These are phyloP conservation scores for Claviceps paspali DNA, from an alignment of 2,329 filamentous ascomycete genomes.

Conservation along the genomic window DNA sequence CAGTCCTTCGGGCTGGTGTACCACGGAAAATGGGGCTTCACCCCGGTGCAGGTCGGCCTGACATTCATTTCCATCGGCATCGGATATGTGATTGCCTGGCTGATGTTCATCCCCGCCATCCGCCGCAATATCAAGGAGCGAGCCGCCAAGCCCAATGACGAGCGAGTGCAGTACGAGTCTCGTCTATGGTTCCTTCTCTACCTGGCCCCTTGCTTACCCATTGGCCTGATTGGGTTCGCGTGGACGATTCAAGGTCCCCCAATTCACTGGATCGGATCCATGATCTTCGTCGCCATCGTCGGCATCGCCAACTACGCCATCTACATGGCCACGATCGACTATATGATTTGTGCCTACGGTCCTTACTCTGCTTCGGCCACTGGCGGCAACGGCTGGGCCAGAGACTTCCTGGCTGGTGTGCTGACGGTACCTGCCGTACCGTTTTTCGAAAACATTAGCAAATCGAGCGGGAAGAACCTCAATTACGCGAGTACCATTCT, in stretches of 20 bases:
- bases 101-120: constrained; percentile 42
- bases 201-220: constrained; percentile 42
- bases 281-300: constrained; percentile 49
- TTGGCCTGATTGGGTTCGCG: constrained; percentile 56
- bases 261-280: constrained; percentile 52
- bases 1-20: constrained; percentile 57
- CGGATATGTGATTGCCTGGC: constrained; percentile 49
- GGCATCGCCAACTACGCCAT: constrained; percentile 61
- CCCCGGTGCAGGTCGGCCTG: constrained; percentile 38
- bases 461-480: constrained; percentile 30
- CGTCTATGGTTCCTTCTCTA: constrained; percentile 51
- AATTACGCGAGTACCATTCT: constrained; percentile 50
- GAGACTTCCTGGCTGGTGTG: constrained; percentile 59
- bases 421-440: constrained; percentile 53
- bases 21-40: constrained; percentile 46
- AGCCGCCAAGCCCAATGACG: constrained; percentile 32
- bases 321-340: constrained; percentile 65
- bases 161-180: constrained; percentile 52
- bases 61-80: constrained; percentile 51
- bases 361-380: constrained; percentile 61
- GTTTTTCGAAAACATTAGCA: constrained; percentile 43
- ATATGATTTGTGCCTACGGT: constrained; percentile 62
- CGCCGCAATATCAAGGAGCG: constrained; percentile 36
- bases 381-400: constrained; percentile 58
- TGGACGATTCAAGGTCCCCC: constrained; percentile 50